Evolutionary conservation across 495 filamentous ascomycete species (phyloP).

Genomic region (Halenospora varia): DNA sequence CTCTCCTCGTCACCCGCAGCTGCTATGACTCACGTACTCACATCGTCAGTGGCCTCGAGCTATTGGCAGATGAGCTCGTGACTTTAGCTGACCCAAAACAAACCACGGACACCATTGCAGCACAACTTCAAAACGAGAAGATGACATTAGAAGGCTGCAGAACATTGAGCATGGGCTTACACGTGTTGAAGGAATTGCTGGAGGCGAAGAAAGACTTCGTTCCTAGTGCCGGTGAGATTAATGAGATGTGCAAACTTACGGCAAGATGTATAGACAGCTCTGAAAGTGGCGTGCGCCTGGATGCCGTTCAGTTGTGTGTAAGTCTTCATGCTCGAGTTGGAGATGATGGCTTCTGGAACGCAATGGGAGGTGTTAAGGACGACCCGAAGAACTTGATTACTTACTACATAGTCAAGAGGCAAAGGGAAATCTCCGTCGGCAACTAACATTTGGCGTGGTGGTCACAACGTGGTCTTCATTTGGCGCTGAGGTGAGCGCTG

Average conservation of each 20-base stretch:
- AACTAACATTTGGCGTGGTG: not conserved
- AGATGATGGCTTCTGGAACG: constrained; percentile 60
- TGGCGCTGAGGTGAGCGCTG: not conserved
- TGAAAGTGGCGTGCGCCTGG: constrained; percentile 76
- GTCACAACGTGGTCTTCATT: not conserved
- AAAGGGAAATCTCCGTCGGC: constrained; percentile 36
- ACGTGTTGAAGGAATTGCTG: constrained; percentile 50
- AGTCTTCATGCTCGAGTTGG: constrained; percentile 65
- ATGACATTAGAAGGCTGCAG: constrained; percentile 39
- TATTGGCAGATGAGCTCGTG: constrained; percentile 48
- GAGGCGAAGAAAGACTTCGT: constrained; percentile 35
- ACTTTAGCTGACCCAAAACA: constrained; percentile 45
- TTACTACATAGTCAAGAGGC: constrained; percentile 74
- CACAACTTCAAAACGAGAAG: constrained; percentile 17
- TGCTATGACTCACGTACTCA: constrained; percentile 51
- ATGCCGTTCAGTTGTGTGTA: constrained; percentile 73
- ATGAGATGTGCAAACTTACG: constrained; percentile 49
- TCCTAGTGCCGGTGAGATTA: constrained; percentile 39
- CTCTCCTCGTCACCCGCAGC: constrained; percentile 63
- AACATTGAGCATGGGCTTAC: constrained; percentile 56
- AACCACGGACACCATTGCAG: constrained; percentile 38
- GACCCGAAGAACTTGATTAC: constrained; percentile 72
- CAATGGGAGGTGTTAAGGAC: constrained; percentile 57
- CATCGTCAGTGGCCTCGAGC: constrained; percentile 50
- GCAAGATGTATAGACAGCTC: constrained; percentile 59